Conservation (phyloP, 306 rosid species). For the Quercus mongolica region DNA sequence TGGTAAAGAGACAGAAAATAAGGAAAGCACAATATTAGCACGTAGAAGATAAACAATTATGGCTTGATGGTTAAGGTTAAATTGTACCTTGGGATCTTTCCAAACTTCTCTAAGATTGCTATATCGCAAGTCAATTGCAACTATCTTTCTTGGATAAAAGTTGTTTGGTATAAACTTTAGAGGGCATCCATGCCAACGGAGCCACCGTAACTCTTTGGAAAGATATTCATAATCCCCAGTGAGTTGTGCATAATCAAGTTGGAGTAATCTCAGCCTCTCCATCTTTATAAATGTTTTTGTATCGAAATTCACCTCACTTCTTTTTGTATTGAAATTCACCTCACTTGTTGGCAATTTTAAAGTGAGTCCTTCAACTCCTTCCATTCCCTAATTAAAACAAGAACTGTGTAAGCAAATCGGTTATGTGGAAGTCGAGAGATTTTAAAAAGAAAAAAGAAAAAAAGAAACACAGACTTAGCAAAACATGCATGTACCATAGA, state of each 20-base stretch:
- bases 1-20: neutral
- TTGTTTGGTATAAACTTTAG: slow-evolving; percentile 15
- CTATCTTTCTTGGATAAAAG: slow-evolving; percentile 7
- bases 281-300: slow-evolving; percentile 34
- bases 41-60: neutral
- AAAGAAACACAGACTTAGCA: too few relatives aligned
- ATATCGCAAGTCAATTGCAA: slow-evolving; percentile 24
- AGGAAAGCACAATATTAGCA: neutral
- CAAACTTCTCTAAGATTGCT: slow-evolving; percentile 35
- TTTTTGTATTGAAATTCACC: neutral
- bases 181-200: slow-evolving; percentile 31
- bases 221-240: slow-evolving; percentile 22
- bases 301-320: neutral
- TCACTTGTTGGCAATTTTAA: neutral
- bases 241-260: slow-evolving; percentile 21
- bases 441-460: neutral
- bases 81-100: slow-evolving; percentile 32
- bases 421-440: neutral
- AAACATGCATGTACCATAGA: too few relatives aligned
- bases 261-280: slow-evolving; percentile 37
- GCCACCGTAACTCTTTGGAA: slow-evolving; percentile 30
- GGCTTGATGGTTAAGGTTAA: neutral
- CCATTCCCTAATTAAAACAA: slow-evolving; percentile 15
- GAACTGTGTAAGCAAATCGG: neutral
- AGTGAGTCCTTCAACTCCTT: slow-evolving; percentile 9